Evolutionary conservation across 2,329 filamentous ascomycete species (phyloP).

Genomic region (Pezicula neosporulosa): DNA sequence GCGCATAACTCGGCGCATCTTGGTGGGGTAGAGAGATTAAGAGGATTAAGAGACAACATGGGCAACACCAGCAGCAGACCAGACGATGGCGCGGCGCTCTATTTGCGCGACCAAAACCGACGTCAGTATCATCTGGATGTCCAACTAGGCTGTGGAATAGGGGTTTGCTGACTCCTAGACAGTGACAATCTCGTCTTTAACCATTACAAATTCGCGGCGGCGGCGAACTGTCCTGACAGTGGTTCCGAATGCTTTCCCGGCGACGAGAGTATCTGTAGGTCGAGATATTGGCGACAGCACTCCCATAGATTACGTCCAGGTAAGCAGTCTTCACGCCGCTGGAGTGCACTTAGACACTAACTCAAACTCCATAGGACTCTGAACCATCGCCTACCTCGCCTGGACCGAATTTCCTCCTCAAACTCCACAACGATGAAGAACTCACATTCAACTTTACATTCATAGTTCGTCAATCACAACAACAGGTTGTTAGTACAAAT

Average conservation of each 20-base stretch:
- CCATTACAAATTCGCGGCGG: conserved; percentile 74
- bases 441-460: conserved; percentile 93
- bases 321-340: conserved; percentile 39
- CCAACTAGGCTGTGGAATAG: background rate
- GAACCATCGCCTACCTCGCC: conserved; percentile 51
- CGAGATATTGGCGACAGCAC: conserved; percentile 70
- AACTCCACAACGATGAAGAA: conserved; percentile 87
- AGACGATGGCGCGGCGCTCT: conserved; percentile 78
- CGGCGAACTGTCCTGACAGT: conserved; percentile 75
- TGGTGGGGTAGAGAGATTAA: conserved; percentile 24
- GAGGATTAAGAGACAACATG: conserved; percentile 54
- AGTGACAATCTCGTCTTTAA: conserved; percentile 87
- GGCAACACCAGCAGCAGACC: conserved; percentile 87
- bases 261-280: conserved; percentile 70
- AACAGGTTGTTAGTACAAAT: conserved; percentile 36
- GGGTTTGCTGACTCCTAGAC: conserved; percentile 15
- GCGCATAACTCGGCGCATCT: background rate
- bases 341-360: background rate
- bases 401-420: conserved; percentile 75
- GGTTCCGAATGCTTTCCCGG: conserved; percentile 83
- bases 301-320: conserved; percentile 89
- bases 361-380: conserved; percentile 60
- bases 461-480: conserved; percentile 58
- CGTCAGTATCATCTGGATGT: conserved; percentile 53
- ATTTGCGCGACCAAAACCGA: conserved; percentile 86